Conservation (phyloP, 306 rosid genomes). For the Cyamopsis tetragonoloba region DNA sequence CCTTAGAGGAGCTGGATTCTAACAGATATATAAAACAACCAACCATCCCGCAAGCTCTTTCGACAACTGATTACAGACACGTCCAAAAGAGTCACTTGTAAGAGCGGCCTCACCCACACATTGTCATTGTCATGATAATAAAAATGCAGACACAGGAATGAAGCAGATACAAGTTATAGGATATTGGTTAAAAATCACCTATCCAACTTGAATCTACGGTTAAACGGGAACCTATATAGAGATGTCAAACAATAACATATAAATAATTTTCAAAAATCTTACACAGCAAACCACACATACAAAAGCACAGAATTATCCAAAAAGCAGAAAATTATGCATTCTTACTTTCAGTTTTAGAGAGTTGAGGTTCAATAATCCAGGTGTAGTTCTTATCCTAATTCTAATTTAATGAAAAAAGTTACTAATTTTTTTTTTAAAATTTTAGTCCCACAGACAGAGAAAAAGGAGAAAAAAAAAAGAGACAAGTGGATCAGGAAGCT, state of each 20-base stretch:
- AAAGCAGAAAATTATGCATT: neutral
- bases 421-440: neutral
- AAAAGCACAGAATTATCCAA: neutral
- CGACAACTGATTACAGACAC: neutral
- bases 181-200: neutral
- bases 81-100: neutral
- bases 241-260: neutral
- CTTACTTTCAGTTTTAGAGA: neutral
- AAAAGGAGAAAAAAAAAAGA: neutral
- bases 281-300: neutral
- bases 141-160: neutral
- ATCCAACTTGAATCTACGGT: neutral
- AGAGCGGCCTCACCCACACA: neutral
- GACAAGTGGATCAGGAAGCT: neutral
- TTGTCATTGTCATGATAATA: neutral
- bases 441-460: neutral
- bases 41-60: neutral
- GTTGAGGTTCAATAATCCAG: neutral
- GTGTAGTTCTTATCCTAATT: neutral
- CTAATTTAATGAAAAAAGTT: neutral
- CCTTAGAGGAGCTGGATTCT: neutral
- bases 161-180: neutral
- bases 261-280: neutral
- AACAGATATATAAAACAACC: neutral
- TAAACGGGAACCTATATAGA: neutral